These are phyloP conservation scores for Udeniomyces megalosporus DNA, from an alignment of 768 basidiomycete genomes.

Conservation along the genomic window DNA sequence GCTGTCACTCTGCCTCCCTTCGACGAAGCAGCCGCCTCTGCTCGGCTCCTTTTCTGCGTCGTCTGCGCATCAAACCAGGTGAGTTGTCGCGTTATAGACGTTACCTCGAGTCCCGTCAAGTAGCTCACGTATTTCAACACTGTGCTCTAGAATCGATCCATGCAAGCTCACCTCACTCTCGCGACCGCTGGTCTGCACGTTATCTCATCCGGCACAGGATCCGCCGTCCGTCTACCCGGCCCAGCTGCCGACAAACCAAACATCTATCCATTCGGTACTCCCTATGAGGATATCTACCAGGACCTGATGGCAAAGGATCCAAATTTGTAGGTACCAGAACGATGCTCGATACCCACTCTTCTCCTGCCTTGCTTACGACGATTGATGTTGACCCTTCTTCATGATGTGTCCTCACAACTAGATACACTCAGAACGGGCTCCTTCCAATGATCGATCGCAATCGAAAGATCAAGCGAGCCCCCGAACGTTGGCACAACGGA, in stretches of 20 bases:
- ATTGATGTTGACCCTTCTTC: too few species aligned
- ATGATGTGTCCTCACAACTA: too few species aligned
- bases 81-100: conserved; percentile 25
- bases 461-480: conserved; percentile 72
- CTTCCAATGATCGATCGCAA: conserved; percentile 95
- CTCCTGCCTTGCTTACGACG: neutral
- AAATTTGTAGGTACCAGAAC: conserved; percentile 58
- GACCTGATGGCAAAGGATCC: conserved; percentile 71
- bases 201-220: conserved; percentile 88
- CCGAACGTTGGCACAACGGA: conserved; percentile 93
- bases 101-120: too few species aligned
- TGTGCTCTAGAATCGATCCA: conserved; percentile 65
- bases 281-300: conserved; percentile 88
- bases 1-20: neutral
- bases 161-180: conserved; percentile 63
- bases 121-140: neutral
- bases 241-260: conserved; percentile 95
- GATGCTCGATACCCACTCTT: neutral
- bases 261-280: conserved; percentile 90
- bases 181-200: conserved; percentile 61
- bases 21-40: neutral
- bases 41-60: conserved; percentile 52
- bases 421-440: conserved; percentile 84
- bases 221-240: conserved; percentile 88
- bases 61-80: conserved; percentile 99